These are phyloP conservation scores for Turnera subulata DNA, from an alignment of 345 rosid genomes.

Conservation along the genomic window DNA sequence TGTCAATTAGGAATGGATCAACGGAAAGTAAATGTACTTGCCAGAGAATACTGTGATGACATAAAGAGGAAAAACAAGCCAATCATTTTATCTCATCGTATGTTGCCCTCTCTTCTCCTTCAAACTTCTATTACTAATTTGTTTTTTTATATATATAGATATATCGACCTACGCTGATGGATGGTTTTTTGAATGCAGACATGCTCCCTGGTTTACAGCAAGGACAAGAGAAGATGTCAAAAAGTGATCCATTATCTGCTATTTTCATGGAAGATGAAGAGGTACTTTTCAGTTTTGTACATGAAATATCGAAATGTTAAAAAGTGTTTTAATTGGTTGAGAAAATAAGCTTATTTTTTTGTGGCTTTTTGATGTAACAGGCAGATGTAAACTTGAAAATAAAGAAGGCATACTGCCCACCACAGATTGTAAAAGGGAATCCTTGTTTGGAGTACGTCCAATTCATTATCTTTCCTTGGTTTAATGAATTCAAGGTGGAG, in stretches of 20 bases:
- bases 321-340: not conserved
- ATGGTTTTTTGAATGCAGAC: slow-evolving; percentile 44
- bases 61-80: slow-evolving; percentile 87
- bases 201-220: slow-evolving; percentile 81
- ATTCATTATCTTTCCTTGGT: slow-evolving; percentile 68
- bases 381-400: slow-evolving; percentile 83
- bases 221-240: too few relatives aligned
- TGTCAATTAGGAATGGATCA: too few relatives aligned
- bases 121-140: not conserved
- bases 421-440: slow-evolving; percentile 85
- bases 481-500: slow-evolving; percentile 70
- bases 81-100: slow-evolving; percentile 85
- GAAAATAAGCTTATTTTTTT: too few relatives aligned
- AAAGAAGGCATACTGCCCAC: too few relatives aligned
- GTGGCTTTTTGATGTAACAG: too few relatives aligned
- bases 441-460: slow-evolving; percentile 83
- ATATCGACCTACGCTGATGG: slow-evolving; percentile 4
- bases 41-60: too few relatives aligned
- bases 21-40: too few relatives aligned
- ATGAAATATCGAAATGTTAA: too few relatives aligned
- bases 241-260: too few relatives aligned
- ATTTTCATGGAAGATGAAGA: too few relatives aligned
- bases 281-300: too few relatives aligned
- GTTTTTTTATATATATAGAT: not conserved
- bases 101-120: slow-evolving; percentile 6